phyloP scores from a whole-genome alignment of 345 rosid genomes.

The Ceriops decandra region DNA sequence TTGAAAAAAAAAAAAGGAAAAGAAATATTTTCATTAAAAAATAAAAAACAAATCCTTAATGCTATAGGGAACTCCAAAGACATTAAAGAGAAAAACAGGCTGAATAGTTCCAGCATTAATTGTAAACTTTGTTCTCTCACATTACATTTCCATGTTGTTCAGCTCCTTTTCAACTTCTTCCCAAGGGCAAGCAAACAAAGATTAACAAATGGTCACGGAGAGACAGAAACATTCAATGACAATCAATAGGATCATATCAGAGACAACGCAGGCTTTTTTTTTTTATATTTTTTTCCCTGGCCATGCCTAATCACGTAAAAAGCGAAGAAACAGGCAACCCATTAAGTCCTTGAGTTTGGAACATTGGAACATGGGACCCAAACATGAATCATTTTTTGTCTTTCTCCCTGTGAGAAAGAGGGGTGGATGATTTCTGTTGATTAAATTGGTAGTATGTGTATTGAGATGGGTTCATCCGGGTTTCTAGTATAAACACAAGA shows the following conservation, averaged over 20 bases:
- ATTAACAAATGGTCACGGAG: neutral
- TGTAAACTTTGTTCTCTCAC: neutral
- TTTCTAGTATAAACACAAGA: neutral
- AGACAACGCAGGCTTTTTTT: neutral
- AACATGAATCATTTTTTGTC: too few relatives aligned
- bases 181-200: neutral
- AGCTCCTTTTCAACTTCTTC: neutral
- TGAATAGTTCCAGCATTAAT: neutral
- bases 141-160: neutral
- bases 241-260: conserved; percentile 1
- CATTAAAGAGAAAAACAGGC: too few relatives aligned
- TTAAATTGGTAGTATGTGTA: neutral
- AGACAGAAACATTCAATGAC: neutral
- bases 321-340: neutral
- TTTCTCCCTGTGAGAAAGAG: too few relatives aligned
- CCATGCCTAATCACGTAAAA: neutral
- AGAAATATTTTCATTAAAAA: too few relatives aligned
- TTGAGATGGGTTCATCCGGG: conserved; percentile 1
- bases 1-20: too few relatives aligned
- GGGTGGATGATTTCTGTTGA: neutral
- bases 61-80: too few relatives aligned
- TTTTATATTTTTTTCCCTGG: too few relatives aligned
- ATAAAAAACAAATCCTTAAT: too few relatives aligned
- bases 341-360: neutral
- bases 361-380: too few relatives aligned